Base-by-base conservation (phyloP, 2,329 filamentous ascomycete species). In the Epichloe gansuensis region DNA sequence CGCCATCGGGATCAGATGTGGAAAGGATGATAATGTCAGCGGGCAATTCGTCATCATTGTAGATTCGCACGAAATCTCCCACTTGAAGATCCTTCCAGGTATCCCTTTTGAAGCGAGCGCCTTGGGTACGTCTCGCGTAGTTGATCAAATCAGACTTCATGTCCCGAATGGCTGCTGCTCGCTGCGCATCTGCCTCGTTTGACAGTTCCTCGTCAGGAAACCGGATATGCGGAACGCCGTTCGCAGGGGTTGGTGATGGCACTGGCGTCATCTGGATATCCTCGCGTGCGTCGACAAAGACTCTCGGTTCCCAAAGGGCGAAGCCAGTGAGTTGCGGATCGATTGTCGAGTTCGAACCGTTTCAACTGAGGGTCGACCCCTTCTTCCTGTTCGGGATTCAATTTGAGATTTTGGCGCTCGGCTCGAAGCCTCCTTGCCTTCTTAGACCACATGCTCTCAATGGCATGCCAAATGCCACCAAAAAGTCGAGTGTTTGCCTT, bases 211-310 rank as follows among this genome's bases (percentile, higher is more conserved):
- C 61, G 31, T 70, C 66, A 21, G 69, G 71, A 58, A 75, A 62
- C 62, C 69, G 63, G 48, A 72, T 64, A 37, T 67, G 64, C 17
- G 63, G 17, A 57, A 51, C 60, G 71, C 63, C 2, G 83, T 57
- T 50, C 43, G 50, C 41, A 5, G 56, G 83, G 1, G 82, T 73
- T 5, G 89, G 90, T 2, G 91, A 96, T 2, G 86, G 83, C 17
- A 98, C 91, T 0, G 91, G 91, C 0, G 91, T 97, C 91, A 98
- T 95, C 63, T 91, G 90, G 51, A 98, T 95, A 28, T 86, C 87
- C 54, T 87, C 82, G 39, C 74, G 73, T 21, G 75, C 75, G 1
- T 81, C 82, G 21, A 70, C 62, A 74, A 77, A 0, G 78, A 81
- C 3, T 73, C 68, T 45, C 75, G 75, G 23, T 76, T 75, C 2